Conservation (phyloP, 164 flowering plant genomes). For the Piper betle region DNA sequence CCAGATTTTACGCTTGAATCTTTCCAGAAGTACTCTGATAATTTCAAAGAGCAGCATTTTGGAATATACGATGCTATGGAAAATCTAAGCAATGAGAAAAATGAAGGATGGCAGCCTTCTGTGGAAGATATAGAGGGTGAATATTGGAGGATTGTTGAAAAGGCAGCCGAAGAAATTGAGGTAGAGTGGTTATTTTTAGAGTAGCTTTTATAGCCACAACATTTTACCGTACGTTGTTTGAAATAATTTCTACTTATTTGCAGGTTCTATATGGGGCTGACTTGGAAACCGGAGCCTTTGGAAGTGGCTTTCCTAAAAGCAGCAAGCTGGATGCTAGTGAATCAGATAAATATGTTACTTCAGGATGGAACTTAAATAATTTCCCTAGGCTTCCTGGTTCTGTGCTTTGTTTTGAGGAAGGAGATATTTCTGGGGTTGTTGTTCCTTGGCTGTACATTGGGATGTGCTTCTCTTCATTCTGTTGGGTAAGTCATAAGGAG, state of each 20-base stretch:
- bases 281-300: conserved; percentile 63
- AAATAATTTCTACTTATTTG: conserved; percentile 2
- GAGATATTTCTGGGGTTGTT: conserved; percentile 78
- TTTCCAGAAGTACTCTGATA: conserved; percentile 44
- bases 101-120: conserved; percentile 31
- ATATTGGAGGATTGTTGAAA: conserved; percentile 88
- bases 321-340: conserved; percentile 15
- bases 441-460: conserved; percentile 94
- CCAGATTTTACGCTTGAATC: conserved; percentile 58
- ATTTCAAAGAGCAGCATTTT: conserved; percentile 54
- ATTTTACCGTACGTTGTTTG: background rate
- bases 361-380: conserved; percentile 89
- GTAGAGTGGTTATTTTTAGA: conserved; percentile 20
- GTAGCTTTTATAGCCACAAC: background rate
- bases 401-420: conserved; percentile 53
- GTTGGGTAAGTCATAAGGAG: conserved; percentile 55
- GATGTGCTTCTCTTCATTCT: conserved; percentile 93
- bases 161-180: conserved; percentile 75
- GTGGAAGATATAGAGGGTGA: conserved; percentile 84
- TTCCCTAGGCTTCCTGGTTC: conserved; percentile 78
- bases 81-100: conserved; percentile 12
- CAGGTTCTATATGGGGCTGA: conserved; percentile 90
- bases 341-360: conserved; percentile 32
- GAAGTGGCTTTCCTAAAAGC: conserved; percentile 74
- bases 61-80: conserved; percentile 19